Conservation (phyloP, 768 basidiomycete genomes). For the Artomyces pyxidatus region DNA sequence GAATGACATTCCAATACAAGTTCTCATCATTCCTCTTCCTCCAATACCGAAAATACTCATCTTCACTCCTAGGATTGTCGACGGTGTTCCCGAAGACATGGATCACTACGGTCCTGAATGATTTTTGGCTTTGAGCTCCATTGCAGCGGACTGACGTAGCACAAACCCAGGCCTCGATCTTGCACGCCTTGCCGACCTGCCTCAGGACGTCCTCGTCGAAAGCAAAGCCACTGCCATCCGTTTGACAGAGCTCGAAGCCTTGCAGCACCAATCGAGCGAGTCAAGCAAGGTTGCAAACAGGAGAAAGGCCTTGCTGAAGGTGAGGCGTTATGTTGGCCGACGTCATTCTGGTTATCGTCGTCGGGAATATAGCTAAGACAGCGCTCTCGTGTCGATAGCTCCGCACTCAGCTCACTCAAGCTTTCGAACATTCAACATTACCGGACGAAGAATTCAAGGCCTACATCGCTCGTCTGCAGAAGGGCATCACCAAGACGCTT, state of each 20-base stretch:
- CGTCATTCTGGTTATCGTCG: neutral
- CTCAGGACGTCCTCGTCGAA: conserved; percentile 57
- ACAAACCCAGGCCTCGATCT: conserved; percentile 67
- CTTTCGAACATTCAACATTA: conserved; percentile 61
- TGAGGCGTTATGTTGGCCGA: conserved; percentile 23
- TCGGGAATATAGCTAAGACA: neutral
- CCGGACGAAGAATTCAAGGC: conserved; percentile 60
- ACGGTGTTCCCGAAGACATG: conserved; percentile 53
- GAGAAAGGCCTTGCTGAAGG: conserved; percentile 62
- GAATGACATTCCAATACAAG: conserved; percentile 77
- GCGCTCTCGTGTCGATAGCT: conserved; percentile 44
- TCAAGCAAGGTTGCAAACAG: conserved; percentile 50
- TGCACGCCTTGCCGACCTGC: conserved; percentile 82
- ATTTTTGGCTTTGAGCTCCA: neutral
- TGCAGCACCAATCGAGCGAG: conserved; percentile 52
- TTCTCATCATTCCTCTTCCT: too few relatives aligned
- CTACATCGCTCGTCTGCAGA: conserved; percentile 64
- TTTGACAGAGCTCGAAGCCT: conserved; percentile 50
- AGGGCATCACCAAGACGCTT: conserved; percentile 56
- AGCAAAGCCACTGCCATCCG: conserved; percentile 51
- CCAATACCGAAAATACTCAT: neutral
- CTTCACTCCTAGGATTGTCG: conserved; percentile 48
- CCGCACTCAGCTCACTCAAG: conserved; percentile 67
- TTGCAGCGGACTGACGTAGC: neutral
- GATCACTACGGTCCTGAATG: conserved; percentile 84